Percentiles rank a stretch among this genome's conserved stretches.
phyloP scores from a whole-genome alignment of 1,284 basidiomycete species.

The Naganishia albida region DNA sequence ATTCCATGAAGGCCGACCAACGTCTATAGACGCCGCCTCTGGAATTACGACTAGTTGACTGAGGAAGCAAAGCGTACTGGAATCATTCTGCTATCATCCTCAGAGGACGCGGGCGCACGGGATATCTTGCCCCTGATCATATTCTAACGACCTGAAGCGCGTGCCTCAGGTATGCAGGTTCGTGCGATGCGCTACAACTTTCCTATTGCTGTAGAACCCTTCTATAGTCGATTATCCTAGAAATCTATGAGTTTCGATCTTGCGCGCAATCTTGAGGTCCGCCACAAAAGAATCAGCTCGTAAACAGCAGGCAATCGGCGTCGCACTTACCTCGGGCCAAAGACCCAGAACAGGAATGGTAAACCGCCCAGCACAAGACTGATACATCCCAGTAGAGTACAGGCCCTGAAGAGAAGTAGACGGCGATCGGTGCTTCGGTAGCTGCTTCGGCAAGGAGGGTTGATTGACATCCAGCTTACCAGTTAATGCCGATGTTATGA shows the following conservation, averaged over 20 bases:
- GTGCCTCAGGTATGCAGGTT: no score
- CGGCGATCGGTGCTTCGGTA: not conserved
- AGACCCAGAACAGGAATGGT: constrained; percentile 31
- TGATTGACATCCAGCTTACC: constrained; percentile 33
- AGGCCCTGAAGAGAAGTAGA: constrained; percentile 36
- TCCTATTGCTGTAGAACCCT: no score
- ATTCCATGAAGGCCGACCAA: no score
- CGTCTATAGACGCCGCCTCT: no score
- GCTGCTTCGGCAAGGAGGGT: not conserved
- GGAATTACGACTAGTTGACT: no score
- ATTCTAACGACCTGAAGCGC: no score
- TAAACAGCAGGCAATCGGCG: not conserved
- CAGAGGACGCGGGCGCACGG: no score
- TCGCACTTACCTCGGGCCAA: constrained; percentile 22
- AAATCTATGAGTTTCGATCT: constrained; percentile 30
- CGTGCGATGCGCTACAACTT: no score
- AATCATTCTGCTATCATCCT: no score
- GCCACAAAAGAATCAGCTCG: not conserved
- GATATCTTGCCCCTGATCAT: no score
- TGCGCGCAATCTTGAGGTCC: constrained; percentile 19
- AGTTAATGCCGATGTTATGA: constrained; percentile 49
- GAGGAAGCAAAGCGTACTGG: no score
- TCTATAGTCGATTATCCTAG: not conserved
- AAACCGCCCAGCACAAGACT: constrained; percentile 35
- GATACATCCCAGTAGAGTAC: constrained; percentile 47